Percentiles rank a stretch among this genome's conserved stretches.
These are phyloP conservation scores for Aspergillus sergii DNA, from an alignment of 2,329 filamentous ascomycete genomes.

Conservation along the genomic window DNA sequence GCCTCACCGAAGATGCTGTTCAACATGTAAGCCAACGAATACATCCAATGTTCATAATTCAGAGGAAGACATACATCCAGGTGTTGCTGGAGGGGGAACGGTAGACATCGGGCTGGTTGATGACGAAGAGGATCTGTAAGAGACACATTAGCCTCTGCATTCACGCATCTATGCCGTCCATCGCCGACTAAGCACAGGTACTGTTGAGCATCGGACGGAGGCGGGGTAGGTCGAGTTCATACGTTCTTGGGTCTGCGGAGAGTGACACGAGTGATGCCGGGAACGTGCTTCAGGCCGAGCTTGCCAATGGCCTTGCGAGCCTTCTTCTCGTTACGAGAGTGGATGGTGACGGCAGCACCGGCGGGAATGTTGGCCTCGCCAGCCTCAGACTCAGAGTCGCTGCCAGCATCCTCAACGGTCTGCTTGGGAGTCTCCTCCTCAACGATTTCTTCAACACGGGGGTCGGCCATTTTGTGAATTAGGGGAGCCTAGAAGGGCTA, in stretches of 20 bases:
- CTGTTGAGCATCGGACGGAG: constrained; percentile 13
- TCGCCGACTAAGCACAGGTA: neutral
- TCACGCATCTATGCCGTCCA: neutral
- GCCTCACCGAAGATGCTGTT: constrained; percentile 96
- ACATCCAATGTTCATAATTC: neutral
- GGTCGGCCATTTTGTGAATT: constrained; percentile 79
- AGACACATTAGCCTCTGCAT: constrained; percentile 22
- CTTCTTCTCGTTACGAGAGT: constrained; percentile 99
- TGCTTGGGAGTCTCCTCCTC: constrained; percentile 85
- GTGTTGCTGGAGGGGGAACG: constrained; percentile 99
- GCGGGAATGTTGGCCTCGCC: constrained; percentile 69
- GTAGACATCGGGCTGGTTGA: constrained; percentile 99
- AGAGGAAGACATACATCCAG: constrained; percentile 77
- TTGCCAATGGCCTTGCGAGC: constrained; percentile 99
- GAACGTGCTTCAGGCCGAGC: constrained; percentile 93
- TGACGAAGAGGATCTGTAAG: constrained; percentile 92
- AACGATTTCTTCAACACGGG: constrained; percentile 94
- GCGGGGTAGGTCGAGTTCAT: constrained; percentile 47
- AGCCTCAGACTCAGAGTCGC: constrained; percentile 53
- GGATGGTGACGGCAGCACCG: constrained; percentile 85
- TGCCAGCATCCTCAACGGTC: constrained; percentile 70
- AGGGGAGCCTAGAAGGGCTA: constrained; percentile 25
- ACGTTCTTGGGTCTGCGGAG: constrained; percentile 99
- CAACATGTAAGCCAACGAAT: constrained; percentile 26
- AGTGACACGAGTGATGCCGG: constrained; percentile 97